Percentiles rank a stretch among this genome's conserved stretches.
These are phyloP conservation scores for Lecanosticta acicola DNA, from an alignment of 2,329 filamentous ascomycete genomes.

Conservation along the genomic window DNA sequence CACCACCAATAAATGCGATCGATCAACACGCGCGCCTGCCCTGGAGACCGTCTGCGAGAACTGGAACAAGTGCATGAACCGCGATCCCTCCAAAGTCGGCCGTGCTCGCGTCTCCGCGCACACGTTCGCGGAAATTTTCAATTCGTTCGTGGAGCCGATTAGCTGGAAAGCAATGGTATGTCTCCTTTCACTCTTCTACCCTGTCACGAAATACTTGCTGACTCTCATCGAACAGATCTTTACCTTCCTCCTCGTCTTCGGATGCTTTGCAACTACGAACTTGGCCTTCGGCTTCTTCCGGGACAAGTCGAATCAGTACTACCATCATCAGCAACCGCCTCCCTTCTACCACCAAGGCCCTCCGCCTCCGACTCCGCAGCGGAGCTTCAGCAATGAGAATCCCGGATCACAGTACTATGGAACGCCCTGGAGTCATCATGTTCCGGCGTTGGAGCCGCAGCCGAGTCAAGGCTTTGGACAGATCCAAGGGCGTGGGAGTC, in stretches of 20 bases:
- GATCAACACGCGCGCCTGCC: constrained; percentile 62
- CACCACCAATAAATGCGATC: constrained; percentile 67
- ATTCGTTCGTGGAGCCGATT: constrained; percentile 86
- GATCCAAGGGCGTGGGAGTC: constrained; percentile 32
- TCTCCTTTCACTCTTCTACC: constrained; percentile 22
- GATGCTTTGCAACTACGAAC: constrained; percentile 53
- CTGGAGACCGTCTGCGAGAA: constrained; percentile 66
- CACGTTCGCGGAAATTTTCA: constrained; percentile 88
- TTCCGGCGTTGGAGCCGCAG: constrained; percentile 27
- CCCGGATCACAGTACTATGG: constrained; percentile 17
- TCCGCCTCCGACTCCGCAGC: constrained; percentile 33
- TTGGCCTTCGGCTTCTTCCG: constrained; percentile 54
- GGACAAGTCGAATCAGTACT: constrained; percentile 33
- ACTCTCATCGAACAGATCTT: constrained; percentile 36
- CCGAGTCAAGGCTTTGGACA: constrained; percentile 27
- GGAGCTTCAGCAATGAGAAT: constrained; percentile 28
- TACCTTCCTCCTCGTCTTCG: constrained; percentile 44
- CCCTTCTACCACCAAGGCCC: constrained; percentile 20
- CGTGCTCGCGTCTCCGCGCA: constrained; percentile 75
- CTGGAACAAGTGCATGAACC: constrained; percentile 84
- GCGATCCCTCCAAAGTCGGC: constrained; percentile 71
- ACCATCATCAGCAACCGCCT: constrained; percentile 10
- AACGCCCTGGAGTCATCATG: constrained; percentile 29
- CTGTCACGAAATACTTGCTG: constrained; percentile 35
- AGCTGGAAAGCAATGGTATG: constrained; percentile 71